Evolutionary conservation across 2,329 filamentous ascomycete genomes (phyloP).

Genomic region (Pseudogymnoascus sp.): DNA sequence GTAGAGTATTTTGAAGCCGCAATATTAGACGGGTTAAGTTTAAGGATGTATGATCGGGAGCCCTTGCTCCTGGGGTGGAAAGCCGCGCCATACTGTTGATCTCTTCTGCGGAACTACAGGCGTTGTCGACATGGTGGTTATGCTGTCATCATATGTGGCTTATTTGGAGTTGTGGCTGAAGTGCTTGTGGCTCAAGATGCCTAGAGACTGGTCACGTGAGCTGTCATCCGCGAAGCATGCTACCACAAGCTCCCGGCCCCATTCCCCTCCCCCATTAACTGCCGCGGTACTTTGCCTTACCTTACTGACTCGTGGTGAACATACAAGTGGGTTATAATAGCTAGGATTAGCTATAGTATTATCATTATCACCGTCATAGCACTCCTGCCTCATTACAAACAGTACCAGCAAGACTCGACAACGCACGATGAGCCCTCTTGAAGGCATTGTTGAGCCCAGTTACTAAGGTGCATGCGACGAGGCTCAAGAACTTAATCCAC

Average conservation of each 20-base stretch:
- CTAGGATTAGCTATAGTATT: not conserved
- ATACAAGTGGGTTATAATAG: not conserved
- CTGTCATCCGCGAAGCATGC: not conserved
- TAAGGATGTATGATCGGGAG: slow-evolving; percentile 20
- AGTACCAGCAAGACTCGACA: not conserved
- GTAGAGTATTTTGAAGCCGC: slow-evolving; percentile 58
- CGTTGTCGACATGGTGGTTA: slow-evolving; percentile 1
- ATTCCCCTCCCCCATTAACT: not conserved
- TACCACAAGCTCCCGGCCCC: not conserved
- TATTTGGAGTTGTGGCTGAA: not conserved
- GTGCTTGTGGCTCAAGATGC: not conserved
- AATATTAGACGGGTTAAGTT: slow-evolving; percentile 58
- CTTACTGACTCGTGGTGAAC: not conserved
- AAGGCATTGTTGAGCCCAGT: not conserved
- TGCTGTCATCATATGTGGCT: slow-evolving; percentile 9
- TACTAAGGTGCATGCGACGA: not conserved
- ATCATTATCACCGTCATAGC: not conserved
- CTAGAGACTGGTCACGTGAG: not conserved
- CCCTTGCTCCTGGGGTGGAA: slow-evolving; percentile 1
- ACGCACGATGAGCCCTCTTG: slow-evolving; percentile 1
- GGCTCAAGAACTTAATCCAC: not conserved
- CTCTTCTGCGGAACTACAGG: not conserved
- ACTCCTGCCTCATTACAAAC: not conserved
- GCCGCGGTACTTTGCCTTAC: not conserved
- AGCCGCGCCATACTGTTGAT: slow-evolving; percentile 9